These are phyloP conservation scores for Chalciporus sphaerocephalus DNA, from an alignment of 768 basidiomycete species.

Conservation along the genomic window DNA sequence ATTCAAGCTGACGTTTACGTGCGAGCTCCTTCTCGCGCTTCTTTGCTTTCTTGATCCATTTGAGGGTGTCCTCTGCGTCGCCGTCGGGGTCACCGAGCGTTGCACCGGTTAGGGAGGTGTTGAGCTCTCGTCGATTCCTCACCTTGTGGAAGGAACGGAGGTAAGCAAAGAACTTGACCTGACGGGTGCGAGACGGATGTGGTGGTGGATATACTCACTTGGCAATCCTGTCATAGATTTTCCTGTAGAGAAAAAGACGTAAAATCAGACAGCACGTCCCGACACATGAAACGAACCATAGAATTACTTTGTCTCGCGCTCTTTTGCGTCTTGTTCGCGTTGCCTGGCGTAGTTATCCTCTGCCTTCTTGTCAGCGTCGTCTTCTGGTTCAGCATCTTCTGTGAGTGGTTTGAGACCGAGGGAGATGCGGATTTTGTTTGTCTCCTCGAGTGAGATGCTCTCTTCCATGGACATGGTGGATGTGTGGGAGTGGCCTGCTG, in stretches of 20 bases:
- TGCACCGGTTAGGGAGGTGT: conserved; percentile 85
- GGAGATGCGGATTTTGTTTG: conserved; percentile 91
- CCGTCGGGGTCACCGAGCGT: conserved; percentile 87
- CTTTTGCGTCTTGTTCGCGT: conserved; percentile 64
- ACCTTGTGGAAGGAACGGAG: conserved; percentile 58
- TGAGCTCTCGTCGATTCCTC: conserved; percentile 89
- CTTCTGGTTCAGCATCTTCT: conserved; percentile 67
- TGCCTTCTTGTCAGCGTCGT: conserved; percentile 77
- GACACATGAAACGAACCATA: conserved; percentile 17
- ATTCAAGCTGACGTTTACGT: conserved; percentile 73
- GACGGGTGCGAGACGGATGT: background rate
- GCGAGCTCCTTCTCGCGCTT: conserved; percentile 89
- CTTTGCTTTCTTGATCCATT: conserved; percentile 90
- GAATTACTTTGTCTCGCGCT: conserved; percentile 72
- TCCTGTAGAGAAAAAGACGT: conserved; percentile 41
- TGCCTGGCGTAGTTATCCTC: conserved; percentile 80
- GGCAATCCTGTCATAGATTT: conserved; percentile 69
- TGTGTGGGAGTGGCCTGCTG: background rate
- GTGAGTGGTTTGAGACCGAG: conserved; percentile 92
- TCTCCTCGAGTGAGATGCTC: conserved; percentile 89
- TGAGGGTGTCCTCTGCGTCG: conserved; percentile 71
- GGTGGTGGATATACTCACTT: conserved; percentile 71
- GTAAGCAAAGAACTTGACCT: conserved; percentile 36
- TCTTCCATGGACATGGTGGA: conserved; percentile 69
- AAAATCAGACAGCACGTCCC: conserved; percentile 16